Conservation (phyloP, 2,329 filamentous ascomycete species). For the Chaetomiaceae sp. region DNA sequence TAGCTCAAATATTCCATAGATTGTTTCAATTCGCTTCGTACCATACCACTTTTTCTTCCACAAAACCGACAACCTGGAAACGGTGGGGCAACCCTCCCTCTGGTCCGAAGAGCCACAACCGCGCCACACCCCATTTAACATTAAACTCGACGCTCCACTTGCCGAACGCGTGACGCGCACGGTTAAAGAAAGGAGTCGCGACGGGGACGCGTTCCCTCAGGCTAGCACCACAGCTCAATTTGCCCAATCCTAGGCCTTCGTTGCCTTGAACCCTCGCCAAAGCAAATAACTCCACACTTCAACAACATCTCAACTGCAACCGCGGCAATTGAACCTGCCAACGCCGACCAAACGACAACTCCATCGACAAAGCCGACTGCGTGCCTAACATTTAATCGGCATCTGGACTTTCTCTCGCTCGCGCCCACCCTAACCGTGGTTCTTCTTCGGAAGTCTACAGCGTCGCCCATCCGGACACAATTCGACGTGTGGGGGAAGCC, state of each 20-base stretch:
- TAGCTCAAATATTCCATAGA: too few species aligned
- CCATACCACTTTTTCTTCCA: too few species aligned
- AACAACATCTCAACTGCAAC: slow-evolving; percentile 2
- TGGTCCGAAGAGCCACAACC: slow-evolving; percentile 4
- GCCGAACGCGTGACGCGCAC: slow-evolving; percentile 7
- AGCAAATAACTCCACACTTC: slow-evolving; percentile 16
- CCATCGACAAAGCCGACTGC: not conserved
- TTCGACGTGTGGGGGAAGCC: not conserved
- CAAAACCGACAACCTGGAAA: too few species aligned
- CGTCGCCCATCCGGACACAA: not conserved
- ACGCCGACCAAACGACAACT: not conserved
- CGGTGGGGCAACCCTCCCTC: too few species aligned
- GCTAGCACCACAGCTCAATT: slow-evolving; percentile 13
- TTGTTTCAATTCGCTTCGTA: too few species aligned
- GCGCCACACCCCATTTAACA: slow-evolving; percentile 9
- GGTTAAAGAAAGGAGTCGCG: slow-evolving; percentile 12
- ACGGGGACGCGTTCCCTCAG: slow-evolving; percentile 10
- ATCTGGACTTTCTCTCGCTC: too few species aligned
- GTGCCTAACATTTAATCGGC: not conserved
- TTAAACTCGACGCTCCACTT: not conserved
- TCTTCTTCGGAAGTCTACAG: too few species aligned
- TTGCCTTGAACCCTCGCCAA: slow-evolving; percentile 8
- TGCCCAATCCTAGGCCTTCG: slow-evolving; percentile 25
- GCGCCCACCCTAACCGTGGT: too few species aligned
- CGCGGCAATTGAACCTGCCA: not conserved